Evolutionary conservation across 1,284 basidiomycete genomes (phyloP).

Genomic region (Ustilago lituana): DNA sequence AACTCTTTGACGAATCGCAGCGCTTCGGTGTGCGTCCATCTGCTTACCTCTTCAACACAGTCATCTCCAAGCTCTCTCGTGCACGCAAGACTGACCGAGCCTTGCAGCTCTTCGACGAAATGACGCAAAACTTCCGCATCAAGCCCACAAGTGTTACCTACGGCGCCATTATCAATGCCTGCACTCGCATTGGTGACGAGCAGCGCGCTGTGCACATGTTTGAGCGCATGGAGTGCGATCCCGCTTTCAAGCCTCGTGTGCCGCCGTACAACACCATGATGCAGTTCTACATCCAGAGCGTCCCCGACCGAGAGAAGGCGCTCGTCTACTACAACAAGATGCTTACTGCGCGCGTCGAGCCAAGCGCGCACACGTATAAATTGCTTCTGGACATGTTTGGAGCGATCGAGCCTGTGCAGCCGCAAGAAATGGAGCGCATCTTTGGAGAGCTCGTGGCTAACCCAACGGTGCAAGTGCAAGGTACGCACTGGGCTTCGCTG

Average conservation of each 20-base stretch:
- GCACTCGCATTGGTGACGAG: slow-evolving; percentile 83
- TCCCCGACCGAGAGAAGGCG: slow-evolving; percentile 76
- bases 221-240: slow-evolving; percentile 80
- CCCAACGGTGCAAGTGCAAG: slow-evolving; percentile 74
- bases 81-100: slow-evolving; percentile 65
- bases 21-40: slow-evolving; percentile 57
- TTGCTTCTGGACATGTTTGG: slow-evolving; percentile 91
- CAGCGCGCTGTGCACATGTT: slow-evolving; percentile 84
- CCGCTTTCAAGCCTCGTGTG: slow-evolving; percentile 84
- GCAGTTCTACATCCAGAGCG: slow-evolving; percentile 90
- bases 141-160: slow-evolving; percentile 88
- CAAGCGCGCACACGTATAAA: slow-evolving; percentile 67
- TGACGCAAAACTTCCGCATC: slow-evolving; percentile 68
- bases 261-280: slow-evolving; percentile 99
- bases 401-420: slow-evolving; percentile 79
- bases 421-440: slow-evolving; percentile 78
- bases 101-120: slow-evolving; percentile 63
- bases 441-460: slow-evolving; percentile 75
- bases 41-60: slow-evolving; percentile 65
- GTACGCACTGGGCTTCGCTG: slow-evolving; percentile 89
- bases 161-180: slow-evolving; percentile 90
- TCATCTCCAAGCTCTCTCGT: slow-evolving; percentile 66
- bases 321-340: slow-evolving; percentile 79
- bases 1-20: slow-evolving; percentile 65
- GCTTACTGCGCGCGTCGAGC: slow-evolving; percentile 73